These are phyloP conservation scores for Drechmeria coniospora DNA, from an alignment of 2,329 filamentous ascomycete genomes.

Conservation along the genomic window DNA sequence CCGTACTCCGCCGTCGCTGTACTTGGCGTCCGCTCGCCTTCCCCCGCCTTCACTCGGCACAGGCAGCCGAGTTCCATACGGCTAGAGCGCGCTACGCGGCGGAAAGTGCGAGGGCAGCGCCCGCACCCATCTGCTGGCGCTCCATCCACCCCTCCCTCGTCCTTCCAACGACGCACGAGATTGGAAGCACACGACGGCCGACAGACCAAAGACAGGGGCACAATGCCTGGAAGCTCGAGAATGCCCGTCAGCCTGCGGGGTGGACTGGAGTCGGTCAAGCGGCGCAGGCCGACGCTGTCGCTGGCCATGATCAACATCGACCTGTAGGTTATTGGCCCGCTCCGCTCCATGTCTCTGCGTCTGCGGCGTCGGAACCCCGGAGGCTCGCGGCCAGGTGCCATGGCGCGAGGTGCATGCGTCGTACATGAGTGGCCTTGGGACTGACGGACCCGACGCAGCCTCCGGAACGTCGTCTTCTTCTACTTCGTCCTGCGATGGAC, in stretches of 20 bases:
- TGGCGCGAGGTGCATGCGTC: background rate
- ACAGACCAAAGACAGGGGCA: constrained; percentile 5
- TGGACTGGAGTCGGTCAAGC: constrained; percentile 46
- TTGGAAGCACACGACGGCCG: background rate
- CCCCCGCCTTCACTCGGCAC: too few species aligned
- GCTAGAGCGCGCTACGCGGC: too few species aligned
- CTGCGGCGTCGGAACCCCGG: too few species aligned
- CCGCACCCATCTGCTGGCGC: too few species aligned
- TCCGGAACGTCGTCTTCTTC: constrained; percentile 79
- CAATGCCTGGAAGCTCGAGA: constrained; percentile 51
- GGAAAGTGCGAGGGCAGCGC: too few species aligned
- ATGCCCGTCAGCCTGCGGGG: constrained; percentile 58
- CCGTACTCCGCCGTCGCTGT: too few species aligned
- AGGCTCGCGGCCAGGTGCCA: too few species aligned
- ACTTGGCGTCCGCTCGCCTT: too few species aligned
- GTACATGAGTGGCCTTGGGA: background rate
- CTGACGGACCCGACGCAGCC: constrained; percentile 18
- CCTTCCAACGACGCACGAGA: too few species aligned
- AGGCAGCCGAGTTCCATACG: too few species aligned
- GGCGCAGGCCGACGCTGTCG: constrained; percentile 37
- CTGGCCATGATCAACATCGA: constrained; percentile 50
- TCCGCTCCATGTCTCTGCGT: too few species aligned
- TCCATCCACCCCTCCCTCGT: too few species aligned
- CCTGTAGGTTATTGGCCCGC: constrained; percentile 34
- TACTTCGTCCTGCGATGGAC: constrained; percentile 76